phyloP scores from a whole-genome alignment of 2,329 filamentous ascomycete species.

The Aspergillus felis region DNA sequence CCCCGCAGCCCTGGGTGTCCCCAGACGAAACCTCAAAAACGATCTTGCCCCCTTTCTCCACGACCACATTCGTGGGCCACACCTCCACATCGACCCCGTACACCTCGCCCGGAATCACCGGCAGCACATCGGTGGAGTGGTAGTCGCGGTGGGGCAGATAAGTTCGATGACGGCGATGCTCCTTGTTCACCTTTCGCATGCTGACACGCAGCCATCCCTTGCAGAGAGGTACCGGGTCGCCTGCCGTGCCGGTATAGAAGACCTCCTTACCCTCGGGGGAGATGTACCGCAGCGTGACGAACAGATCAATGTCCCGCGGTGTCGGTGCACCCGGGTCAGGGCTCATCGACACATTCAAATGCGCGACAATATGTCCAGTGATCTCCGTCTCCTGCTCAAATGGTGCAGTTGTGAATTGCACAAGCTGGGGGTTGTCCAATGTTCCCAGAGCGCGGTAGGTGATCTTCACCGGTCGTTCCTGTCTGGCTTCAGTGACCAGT shows the following conservation, averaged over 20 bases:
- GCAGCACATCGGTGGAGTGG: constrained; percentile 44
- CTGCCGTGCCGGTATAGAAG: constrained; percentile 54
- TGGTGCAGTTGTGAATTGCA: no score
- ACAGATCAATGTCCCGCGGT: no score
- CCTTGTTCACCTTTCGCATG: constrained; percentile 45
- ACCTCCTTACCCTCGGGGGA: constrained; percentile 49
- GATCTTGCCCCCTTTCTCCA: constrained; percentile 30
- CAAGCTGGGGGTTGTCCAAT: no score
- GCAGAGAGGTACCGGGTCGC: constrained; percentile 51
- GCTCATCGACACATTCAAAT: no score
- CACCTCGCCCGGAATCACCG: constrained; percentile 48
- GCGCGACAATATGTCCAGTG: no score
- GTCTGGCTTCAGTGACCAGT: no score
- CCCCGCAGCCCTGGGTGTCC: constrained; percentile 50
- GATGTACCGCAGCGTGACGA: constrained; percentile 48
- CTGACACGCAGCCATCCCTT: constrained; percentile 56
- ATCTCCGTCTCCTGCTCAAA: no score
- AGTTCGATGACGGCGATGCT: constrained; percentile 42
- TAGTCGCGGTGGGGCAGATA: constrained; percentile 51
- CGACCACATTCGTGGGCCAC: constrained; percentile 37
- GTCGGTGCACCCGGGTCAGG: no score
- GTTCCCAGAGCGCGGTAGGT: no score
- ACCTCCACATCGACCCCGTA: constrained; percentile 49
- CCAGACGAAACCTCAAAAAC: constrained; percentile 34
- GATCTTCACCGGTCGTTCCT: no score